phyloP scores from a whole-genome alignment of 306 rosid species.

The Rosa lucieae region DNA sequence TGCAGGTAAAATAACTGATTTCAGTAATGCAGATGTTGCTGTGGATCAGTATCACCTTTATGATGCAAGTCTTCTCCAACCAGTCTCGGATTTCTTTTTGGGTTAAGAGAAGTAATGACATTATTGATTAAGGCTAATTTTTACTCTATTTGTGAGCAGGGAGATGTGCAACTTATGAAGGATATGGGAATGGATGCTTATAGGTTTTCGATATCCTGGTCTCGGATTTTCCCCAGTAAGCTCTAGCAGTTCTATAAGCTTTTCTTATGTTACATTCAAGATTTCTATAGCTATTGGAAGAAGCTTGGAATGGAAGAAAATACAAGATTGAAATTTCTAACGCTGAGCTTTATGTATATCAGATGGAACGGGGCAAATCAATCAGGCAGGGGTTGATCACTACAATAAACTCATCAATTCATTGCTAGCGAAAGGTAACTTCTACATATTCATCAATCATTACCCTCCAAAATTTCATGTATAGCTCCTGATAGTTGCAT shows the following conservation, averaged over 20 bases:
- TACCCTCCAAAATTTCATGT: not conserved
- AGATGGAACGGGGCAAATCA: constrained; percentile 82
- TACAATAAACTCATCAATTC: constrained; percentile 81
- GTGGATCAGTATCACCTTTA: constrained; percentile 79
- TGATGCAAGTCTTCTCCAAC: constrained; percentile 40
- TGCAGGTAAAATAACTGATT: constrained; percentile 66
- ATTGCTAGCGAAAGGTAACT: constrained; percentile 69
- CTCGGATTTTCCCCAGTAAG: constrained; percentile 87
- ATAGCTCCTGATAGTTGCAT: not conserved
- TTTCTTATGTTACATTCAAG: not conserved
- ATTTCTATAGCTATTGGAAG: not conserved
- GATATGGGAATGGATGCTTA: constrained; percentile 90
- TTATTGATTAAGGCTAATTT: not conserved
- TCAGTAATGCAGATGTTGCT: constrained; percentile 81
- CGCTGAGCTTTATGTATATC: not conserved
- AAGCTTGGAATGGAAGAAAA: not conserved
- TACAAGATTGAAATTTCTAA: not conserved
- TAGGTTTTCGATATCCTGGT: constrained; percentile 90
- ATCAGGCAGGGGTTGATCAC: constrained; percentile 77
- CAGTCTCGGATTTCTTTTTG: not conserved
- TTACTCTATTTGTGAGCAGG: constrained; percentile 39
- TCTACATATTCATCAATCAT: too few relatives aligned
- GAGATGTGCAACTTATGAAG: constrained; percentile 80
- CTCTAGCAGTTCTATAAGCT: not conserved
- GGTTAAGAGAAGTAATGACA: not conserved